These are phyloP conservation scores for Pleurotus ostreatus DNA, from an alignment of 768 basidiomycete genomes.

Conservation along the genomic window DNA sequence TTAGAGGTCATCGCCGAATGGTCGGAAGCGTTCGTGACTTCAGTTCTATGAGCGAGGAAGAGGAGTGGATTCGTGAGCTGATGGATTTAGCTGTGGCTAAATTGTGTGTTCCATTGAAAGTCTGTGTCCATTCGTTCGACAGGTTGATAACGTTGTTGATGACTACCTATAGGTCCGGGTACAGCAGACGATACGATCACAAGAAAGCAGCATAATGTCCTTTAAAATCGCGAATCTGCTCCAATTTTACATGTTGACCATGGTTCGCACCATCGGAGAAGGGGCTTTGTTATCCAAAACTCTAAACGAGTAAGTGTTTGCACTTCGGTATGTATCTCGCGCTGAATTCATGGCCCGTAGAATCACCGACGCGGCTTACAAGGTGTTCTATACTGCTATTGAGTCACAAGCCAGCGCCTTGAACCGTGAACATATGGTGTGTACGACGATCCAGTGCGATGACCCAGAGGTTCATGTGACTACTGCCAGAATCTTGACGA, in stretches of 20 bases:
- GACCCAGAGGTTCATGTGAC: slow-evolving; percentile 22
- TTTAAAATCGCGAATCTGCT: slow-evolving; percentile 95
- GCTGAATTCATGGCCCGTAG: slow-evolving; percentile 32
- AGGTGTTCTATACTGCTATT: slow-evolving; percentile 85
- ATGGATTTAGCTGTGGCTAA: slow-evolving; percentile 82
- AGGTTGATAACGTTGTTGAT: neutral
- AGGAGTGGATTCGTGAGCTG: slow-evolving; percentile 75
- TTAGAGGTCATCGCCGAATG: slow-evolving; percentile 66
- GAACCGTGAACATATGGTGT: slow-evolving; percentile 48
- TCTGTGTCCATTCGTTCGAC: slow-evolving; percentile 21
- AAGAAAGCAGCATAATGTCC: slow-evolving; percentile 88
- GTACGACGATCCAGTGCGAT: slow-evolving; percentile 14
- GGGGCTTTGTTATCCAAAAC: slow-evolving; percentile 73
- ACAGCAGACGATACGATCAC: slow-evolving; percentile 89
- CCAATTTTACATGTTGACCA: slow-evolving; percentile 91
- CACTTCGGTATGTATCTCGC: neutral
- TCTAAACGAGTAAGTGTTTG: slow-evolving; percentile 65
- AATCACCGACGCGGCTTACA: slow-evolving; percentile 76
- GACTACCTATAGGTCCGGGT: slow-evolving; percentile 60
- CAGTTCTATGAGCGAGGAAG: slow-evolving; percentile 51
- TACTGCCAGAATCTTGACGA: slow-evolving; percentile 59
- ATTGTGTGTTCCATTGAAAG: slow-evolving; percentile 86
- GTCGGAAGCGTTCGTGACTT: slow-evolving; percentile 66
- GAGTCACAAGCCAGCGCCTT: slow-evolving; percentile 76
- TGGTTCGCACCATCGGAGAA: slow-evolving; percentile 89